phyloP scores from a whole-genome alignment of 1,284 basidiomycete genomes.

The Cerrena zonata region DNA sequence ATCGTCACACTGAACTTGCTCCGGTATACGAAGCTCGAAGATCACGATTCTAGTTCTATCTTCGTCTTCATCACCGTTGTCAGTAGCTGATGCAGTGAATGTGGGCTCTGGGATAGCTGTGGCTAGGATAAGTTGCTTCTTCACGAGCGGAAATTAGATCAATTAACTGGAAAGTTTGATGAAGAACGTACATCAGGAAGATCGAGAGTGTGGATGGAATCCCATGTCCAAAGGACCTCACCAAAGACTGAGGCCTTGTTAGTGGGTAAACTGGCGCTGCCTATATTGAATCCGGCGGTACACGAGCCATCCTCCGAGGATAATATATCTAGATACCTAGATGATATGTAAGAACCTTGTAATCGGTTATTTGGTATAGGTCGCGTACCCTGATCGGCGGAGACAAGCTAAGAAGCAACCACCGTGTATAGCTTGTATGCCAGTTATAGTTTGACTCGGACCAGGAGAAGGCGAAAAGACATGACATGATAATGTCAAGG shows the following conservation, averaged over 20 bases:
- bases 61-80: background rate
- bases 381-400: constrained; percentile 48
- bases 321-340: background rate
- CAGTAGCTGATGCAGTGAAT: background rate
- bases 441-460: constrained; percentile 35
- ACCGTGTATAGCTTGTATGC: constrained; percentile 39
- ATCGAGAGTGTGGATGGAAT: background rate
- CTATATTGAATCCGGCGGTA: background rate
- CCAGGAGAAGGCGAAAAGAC: constrained; percentile 44
- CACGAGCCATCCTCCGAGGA: background rate
- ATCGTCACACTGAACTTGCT: background rate
- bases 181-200: background rate
- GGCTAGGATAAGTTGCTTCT: background rate
- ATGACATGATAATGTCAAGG: constrained; percentile 41
- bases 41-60: background rate
- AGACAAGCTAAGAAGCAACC: constrained; percentile 42
- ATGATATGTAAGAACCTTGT: constrained; percentile 20
- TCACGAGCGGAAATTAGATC: background rate
- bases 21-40: background rate
- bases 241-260: background rate
- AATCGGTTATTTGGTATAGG: constrained; percentile 6
- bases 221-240: background rate
- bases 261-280: background rate
- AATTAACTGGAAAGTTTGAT: background rate
- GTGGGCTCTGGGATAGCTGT: background rate